Evolutionary conservation across 192 early-diverging fungal genomes (phyloP).

Genomic region (Gigaspora rosea): DNA sequence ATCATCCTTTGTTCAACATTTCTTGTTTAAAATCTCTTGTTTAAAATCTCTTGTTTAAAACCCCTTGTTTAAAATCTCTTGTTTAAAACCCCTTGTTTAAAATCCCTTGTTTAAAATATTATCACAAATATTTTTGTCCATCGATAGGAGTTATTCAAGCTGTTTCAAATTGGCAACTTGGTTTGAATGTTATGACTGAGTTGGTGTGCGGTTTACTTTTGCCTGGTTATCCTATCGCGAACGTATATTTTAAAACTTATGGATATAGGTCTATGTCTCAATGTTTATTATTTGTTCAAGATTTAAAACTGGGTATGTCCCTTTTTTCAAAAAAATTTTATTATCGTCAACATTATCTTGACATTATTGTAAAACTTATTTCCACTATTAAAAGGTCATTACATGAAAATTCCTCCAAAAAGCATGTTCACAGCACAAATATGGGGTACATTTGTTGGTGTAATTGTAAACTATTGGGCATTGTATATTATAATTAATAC

Average conservation of each 20-base stretch:
- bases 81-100: too few relatives aligned
- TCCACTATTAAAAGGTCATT: slow-evolving; percentile 29
- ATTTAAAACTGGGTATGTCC: slow-evolving; percentile 68
- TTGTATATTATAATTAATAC: slow-evolving; percentile 27
- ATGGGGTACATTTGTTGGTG: slow-evolving; percentile 50
- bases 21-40: not conserved
- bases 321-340: too few relatives aligned
- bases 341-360: not conserved
- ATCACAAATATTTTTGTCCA: not conserved
- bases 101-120: too few relatives aligned
- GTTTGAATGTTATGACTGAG: slow-evolving; percentile 61
- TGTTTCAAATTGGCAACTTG: slow-evolving; percentile 51
- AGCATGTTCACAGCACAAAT: slow-evolving; percentile 65
- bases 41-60: too few relatives aligned
- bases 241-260: slow-evolving; percentile 63
- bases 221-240: slow-evolving; percentile 56
- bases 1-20: not conserved
- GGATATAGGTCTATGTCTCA: slow-evolving; percentile 66
- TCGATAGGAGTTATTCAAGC: slow-evolving; percentile 46
- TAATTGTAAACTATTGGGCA: slow-evolving; percentile 41
- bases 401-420: slow-evolving; percentile 71
- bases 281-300: slow-evolving; percentile 66
- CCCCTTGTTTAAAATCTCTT: too few relatives aligned
- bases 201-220: slow-evolving; percentile 53
- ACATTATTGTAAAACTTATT: not conserved